These are phyloP conservation scores for Lepidium sativum DNA, from an alignment of 345 rosid species.

Conservation along the genomic window DNA sequence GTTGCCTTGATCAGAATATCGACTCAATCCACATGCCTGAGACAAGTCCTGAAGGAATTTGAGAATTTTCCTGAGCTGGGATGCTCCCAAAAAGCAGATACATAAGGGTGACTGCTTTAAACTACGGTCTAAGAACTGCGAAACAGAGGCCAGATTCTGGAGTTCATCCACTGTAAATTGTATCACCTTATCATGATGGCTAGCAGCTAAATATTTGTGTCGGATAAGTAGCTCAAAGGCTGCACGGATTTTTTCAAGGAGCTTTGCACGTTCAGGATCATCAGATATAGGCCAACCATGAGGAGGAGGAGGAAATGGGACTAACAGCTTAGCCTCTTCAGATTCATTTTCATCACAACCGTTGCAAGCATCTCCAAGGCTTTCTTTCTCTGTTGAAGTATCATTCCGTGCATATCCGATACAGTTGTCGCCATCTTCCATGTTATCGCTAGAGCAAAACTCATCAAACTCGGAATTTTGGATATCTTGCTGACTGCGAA, in stretches of 20 bases:
- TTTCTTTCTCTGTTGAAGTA: constrained; percentile 60
- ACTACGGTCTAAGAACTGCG: constrained; percentile 53
- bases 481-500: constrained; percentile 37
- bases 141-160: constrained; percentile 53
- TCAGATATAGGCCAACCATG: constrained; percentile 67
- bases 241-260: constrained; percentile 62
- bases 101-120: constrained; percentile 62
- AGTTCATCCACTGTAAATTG: constrained; percentile 69
- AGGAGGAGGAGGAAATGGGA: constrained; percentile 31
- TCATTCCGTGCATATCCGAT: constrained; percentile 76
- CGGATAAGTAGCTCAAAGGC: constrained; percentile 62
- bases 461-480: constrained; percentile 36
- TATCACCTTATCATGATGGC: constrained; percentile 73
- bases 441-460: constrained; percentile 29
- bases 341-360: constrained; percentile 35
- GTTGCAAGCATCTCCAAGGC: constrained; percentile 32
- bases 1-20: constrained; percentile 52
- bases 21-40: constrained; percentile 65
- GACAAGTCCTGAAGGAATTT: constrained; percentile 84
- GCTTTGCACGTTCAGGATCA: constrained; percentile 70
- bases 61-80: constrained; percentile 69
- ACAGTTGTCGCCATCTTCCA: constrained; percentile 51
- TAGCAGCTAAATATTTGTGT: constrained; percentile 68
- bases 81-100: constrained; percentile 78
- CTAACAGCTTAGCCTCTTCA: constrained; percentile 31